Evolutionary conservation across 108 stramenopile species (phyloP).

Genomic region (Cyclotella baltica): DNA sequence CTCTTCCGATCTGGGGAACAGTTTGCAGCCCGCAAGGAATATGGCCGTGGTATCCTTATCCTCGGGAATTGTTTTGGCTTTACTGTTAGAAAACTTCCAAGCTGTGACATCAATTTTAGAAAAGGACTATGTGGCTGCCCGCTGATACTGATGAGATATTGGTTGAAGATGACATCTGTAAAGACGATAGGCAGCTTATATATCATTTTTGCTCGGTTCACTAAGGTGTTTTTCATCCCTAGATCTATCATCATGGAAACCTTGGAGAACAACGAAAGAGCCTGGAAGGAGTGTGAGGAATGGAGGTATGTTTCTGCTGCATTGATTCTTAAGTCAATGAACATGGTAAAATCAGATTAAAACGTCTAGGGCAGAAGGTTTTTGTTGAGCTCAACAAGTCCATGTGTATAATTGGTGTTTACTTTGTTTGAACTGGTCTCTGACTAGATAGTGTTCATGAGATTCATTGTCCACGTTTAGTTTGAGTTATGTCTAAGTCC

Average conservation of each 20-base stretch:
- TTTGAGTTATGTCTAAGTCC: too few species aligned
- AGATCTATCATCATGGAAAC: constrained; percentile 31
- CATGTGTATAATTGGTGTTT: too few species aligned
- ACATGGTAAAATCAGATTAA: too few species aligned
- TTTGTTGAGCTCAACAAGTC: too few species aligned
- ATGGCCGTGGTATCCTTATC: constrained; percentile 48
- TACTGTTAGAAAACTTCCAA: constrained; percentile 7
- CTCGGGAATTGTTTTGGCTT: constrained; percentile 31
- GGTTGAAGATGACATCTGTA: constrained; percentile 44
- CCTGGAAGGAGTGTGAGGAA: constrained; percentile 57
- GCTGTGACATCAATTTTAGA: neutral
- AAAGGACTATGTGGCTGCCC: constrained; percentile 14
- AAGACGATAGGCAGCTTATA: constrained; percentile 25
- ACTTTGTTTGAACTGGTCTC: too few species aligned
- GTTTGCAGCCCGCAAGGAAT: constrained; percentile 30
- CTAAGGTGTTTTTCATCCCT: constrained; percentile 52
- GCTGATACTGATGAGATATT: constrained; percentile 48
- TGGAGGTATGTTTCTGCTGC: too few species aligned
- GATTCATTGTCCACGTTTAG: too few species aligned
- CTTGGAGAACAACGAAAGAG: constrained; percentile 39
- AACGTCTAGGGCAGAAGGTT: too few species aligned
- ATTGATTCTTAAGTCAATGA: too few species aligned
- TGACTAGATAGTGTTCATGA: too few species aligned
- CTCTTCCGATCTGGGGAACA: constrained; percentile 45
- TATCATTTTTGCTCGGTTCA: constrained; percentile 49